phyloP scores from a whole-genome alignment of 1,284 basidiomycete genomes.

The Cystobasidium pallidum region DNA sequence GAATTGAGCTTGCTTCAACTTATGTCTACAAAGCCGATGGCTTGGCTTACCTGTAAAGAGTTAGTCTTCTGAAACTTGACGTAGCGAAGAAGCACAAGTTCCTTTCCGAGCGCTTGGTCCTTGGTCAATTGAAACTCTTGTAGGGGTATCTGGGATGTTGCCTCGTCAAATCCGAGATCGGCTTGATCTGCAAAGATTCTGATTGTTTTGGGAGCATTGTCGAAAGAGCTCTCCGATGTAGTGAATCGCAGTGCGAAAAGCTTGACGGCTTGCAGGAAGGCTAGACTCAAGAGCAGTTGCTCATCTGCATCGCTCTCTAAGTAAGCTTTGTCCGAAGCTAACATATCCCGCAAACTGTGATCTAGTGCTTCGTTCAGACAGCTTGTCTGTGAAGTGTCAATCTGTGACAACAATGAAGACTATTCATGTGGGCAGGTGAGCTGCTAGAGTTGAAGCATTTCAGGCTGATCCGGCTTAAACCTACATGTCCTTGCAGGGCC shows the following conservation, averaged over 20 bases:
- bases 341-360: slow-evolving; percentile 48
- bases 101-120: slow-evolving; percentile 48
- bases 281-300: slow-evolving; percentile 51
- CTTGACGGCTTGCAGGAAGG: slow-evolving; percentile 49
- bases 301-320: slow-evolving; percentile 52
- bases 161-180: slow-evolving; percentile 49
- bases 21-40: background rate
- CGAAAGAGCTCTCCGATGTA: slow-evolving; percentile 41
- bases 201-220: slow-evolving; percentile 49
- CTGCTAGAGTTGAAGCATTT: background rate
- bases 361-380: slow-evolving; percentile 51
- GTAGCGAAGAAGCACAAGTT: slow-evolving; percentile 49
- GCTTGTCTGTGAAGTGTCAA: slow-evolving; percentile 49
- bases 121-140: slow-evolving; percentile 50
- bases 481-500: slow-evolving; percentile 50
- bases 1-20: no score
- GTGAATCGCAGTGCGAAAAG: slow-evolving; percentile 50
- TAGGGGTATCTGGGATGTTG: slow-evolving; percentile 46
- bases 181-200: slow-evolving; percentile 50
- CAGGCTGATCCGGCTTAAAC: slow-evolving; percentile 3
- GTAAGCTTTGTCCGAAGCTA: slow-evolving; percentile 49
- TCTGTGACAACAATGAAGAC: slow-evolving; percentile 46
- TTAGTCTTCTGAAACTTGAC: slow-evolving; percentile 51
- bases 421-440: slow-evolving; percentile 1
- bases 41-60: slow-evolving; percentile 44